Conservation (phyloP, 2,329 filamentous ascomycete species). For the Ceratocystis cubensis region DNA sequence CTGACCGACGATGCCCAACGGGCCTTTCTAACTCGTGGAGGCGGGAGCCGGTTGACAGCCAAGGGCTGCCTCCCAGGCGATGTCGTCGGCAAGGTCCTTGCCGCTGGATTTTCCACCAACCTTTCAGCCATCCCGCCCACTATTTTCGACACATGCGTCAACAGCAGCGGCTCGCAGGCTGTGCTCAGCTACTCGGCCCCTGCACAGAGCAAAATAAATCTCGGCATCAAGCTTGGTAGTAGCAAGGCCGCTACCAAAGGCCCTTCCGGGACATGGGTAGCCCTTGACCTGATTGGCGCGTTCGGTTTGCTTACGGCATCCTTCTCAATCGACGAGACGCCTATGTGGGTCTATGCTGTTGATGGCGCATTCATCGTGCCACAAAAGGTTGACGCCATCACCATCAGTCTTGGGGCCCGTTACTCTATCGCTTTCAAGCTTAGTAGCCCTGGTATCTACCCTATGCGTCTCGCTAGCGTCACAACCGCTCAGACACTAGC, state of each 20-base stretch:
- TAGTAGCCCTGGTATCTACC: slow-evolving; percentile 38
- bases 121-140: slow-evolving; percentile 30
- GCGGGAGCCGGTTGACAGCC: slow-evolving; percentile 30
- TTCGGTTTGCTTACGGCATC: slow-evolving; percentile 35
- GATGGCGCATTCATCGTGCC: slow-evolving; percentile 44
- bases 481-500: slow-evolving; percentile 42
- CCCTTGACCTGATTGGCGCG: slow-evolving; percentile 43
- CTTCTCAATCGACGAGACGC: slow-evolving; percentile 40
- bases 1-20: slow-evolving; percentile 29
- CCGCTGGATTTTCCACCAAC: slow-evolving; percentile 16
- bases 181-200: slow-evolving; percentile 34
- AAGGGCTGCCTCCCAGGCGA: slow-evolving; percentile 29
- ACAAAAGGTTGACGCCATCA: slow-evolving; percentile 36
- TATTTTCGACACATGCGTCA: slow-evolving; percentile 36
- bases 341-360: slow-evolving; percentile 42
- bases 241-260: not conserved
- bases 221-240: not conserved
- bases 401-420: slow-evolving; percentile 40
- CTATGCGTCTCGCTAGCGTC: slow-evolving; percentile 40
- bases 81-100: slow-evolving; percentile 15
- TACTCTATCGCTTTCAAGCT: slow-evolving; percentile 40
- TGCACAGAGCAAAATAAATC: not conserved
- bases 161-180: slow-evolving; percentile 31
- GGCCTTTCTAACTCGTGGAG: slow-evolving; percentile 25
- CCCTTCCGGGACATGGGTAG: slow-evolving; percentile 35